Base-by-base conservation (phyloP, 441 rosid genomes). In the Manihot esculenta region DNA sequence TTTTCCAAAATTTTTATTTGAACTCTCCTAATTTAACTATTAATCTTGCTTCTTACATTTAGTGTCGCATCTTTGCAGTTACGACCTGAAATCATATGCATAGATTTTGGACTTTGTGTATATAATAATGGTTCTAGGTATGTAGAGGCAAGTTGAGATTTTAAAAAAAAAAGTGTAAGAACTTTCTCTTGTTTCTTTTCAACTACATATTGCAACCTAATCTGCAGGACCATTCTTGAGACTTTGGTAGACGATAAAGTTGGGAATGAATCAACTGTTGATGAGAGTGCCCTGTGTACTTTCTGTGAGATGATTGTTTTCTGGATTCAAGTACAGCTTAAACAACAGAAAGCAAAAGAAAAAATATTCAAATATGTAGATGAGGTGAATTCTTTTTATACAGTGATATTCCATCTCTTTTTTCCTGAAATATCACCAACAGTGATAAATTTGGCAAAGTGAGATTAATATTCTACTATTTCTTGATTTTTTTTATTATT, bases 281-380 rank as follows among this genome's bases (percentile, higher is more conserved):
- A 75, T 18, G 82, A 81, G 66, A 75, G 68, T 65, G 63, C 79
- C 7, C 7, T 72, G 10, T 84, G 93, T 62, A 75, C 87, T 62
- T 77, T 86, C 69, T 84, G 87, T 50, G 87, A 84, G 82, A 88
- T 83, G 85, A 74, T 84, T 26, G 80, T 81, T 59, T 84, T 80
- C 71, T 83, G 93, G 89, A 68, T 84, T 70, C 89, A 88, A 76
- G 74, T 84, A 73, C 87, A 86, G 78, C 83, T 86, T 51, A 84
- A 76, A 61, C 82, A 84, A 58, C 77, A 84, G 71, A 84, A 77
- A 74, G 67, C 85, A 18, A 83, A 81, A 82, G 83, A 82, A n/a
- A 70, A 47, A 41, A 51, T 81, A 56, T 76, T 86, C 78, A 76
- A 72, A 71, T 80, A 79, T 59, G 84, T 81, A 12, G 70, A 78